Evolutionary conservation across 306 rosid species (phyloP), one percentile per base, ranked within the genome.

Genomic region (Lagenaria siceraria): DNA sequence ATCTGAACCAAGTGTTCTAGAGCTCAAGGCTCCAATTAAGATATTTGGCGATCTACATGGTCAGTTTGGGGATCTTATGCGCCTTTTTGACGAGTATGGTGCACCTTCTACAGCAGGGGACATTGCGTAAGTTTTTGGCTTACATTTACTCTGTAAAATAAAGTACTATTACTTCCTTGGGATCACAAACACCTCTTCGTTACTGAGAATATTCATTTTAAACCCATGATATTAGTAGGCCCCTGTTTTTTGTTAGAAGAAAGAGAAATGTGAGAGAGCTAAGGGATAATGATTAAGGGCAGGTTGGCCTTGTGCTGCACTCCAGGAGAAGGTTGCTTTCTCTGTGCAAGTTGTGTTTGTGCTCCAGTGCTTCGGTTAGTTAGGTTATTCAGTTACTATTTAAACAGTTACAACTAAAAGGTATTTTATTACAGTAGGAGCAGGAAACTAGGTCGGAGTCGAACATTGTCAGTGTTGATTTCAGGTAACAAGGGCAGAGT

Each of bases 51-150:
- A 95, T 86, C 88, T 95, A 75, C 99, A 95, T 31, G 99, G 99
- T 80, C 99, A 95, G 80, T 95, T 95, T 90, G 99, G 99, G 65
- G 99, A 95, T 88, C 98, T 95, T 54, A 95, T 95, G 99, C 99
- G 99, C 77, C 98, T 95, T 62, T 95, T 95, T 86, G 98, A 95
- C 38, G 99, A 95, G 88, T 95, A 95, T 80, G 99, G 99, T 59
- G 70, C 99, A 80, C 99, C 99, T 75, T 95, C 99, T 81, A 95
- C 99, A 77, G 99, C 99, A 75, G 99, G 99, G 80, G 99, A 95
- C 84, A 95, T 95, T 17, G 92, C 99, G 99, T 95, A 87, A 90
- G 98, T 90, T 70, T 68, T 63, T 64, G 27, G 27, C 55, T 19
- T 63, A 21, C 51, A 15, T 61, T 21, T 62, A 78, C 74, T 78